Conservation (phyloP, 176 grass and related monocot genomes). For the Pontederia crassipes region DNA sequence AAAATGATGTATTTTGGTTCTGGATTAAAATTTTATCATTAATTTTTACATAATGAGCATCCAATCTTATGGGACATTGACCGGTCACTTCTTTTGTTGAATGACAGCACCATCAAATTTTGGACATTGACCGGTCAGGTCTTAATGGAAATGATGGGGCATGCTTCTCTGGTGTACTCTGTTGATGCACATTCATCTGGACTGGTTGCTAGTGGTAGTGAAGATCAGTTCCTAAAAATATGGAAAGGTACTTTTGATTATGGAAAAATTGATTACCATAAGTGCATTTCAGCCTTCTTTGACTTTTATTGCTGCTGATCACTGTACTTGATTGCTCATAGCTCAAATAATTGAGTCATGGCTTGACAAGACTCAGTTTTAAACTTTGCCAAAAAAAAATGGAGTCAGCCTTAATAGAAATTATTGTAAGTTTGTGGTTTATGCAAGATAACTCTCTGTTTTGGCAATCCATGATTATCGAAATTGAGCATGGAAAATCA, state of each 20-base stretch:
- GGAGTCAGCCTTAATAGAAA: neutral
- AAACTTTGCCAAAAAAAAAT: neutral
- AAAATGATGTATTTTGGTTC: neutral
- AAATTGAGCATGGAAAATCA: too few relatives aligned
- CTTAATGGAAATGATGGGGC: conserved; percentile 86
- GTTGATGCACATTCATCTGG: conserved; percentile 79
- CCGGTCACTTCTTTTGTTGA: conserved; percentile 18
- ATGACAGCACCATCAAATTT: conserved; percentile 64
- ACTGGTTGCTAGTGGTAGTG: conserved; percentile 89
- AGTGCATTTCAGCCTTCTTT: neutral
- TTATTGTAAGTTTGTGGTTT: neutral
- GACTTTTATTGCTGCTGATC: neutral
- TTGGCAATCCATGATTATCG: too few relatives aligned
- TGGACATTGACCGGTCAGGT: conserved; percentile 83
- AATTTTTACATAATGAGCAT: too few relatives aligned
- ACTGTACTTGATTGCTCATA: too few relatives aligned
- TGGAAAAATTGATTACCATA: conserved; percentile 4
- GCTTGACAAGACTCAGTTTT: neutral
- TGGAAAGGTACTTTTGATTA: conserved; percentile 74
- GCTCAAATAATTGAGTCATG: neutral
- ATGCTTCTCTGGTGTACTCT: conserved; percentile 96
- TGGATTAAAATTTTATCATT: neutral
- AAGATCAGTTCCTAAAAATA: conserved; percentile 80
- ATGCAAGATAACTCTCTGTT: too few relatives aligned
- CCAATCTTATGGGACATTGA: neutral